A percentile compares a stretch with the other conserved stretches of the same genome.
Evolutionary conservation across 148 eudicot species (phyloP).

Genomic region (Camellia granthamiana): DNA sequence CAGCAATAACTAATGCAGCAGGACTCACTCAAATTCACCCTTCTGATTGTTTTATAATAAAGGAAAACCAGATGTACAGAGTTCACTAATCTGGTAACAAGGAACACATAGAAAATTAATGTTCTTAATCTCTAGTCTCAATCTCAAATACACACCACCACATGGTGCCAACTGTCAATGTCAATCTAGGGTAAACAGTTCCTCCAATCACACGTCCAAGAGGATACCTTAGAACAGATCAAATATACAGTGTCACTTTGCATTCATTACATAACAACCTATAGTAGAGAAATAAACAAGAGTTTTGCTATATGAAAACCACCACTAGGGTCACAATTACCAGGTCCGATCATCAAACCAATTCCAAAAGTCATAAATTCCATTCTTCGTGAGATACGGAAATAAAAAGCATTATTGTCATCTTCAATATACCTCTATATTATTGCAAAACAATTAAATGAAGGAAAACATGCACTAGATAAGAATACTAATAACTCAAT

Average conservation of each 20-base stretch:
- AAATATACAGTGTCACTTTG: constrained; percentile 16
- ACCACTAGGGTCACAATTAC: constrained; percentile 39
- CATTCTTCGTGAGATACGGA: constrained; percentile 87
- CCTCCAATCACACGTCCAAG: constrained; percentile 99
- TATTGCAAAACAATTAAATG: constrained; percentile 20
- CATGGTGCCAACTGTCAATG: constrained; percentile 90
- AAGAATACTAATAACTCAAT: not conserved
- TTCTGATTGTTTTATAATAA: not conserved
- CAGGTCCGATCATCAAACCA: constrained; percentile 99
- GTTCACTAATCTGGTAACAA: not conserved
- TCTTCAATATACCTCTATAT: not conserved
- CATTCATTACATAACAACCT: not conserved
- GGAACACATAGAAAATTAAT: not conserved
- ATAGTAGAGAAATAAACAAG: constrained; percentile 7
- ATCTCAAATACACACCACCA: constrained; percentile 70
- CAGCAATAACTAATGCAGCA: constrained; percentile 11
- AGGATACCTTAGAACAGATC: constrained; percentile 65
- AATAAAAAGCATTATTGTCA: constrained; percentile 24
- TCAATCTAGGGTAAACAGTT: constrained; percentile 96
- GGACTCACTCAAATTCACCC: not conserved
- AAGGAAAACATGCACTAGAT: not conserved
- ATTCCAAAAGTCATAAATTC: constrained; percentile 98
- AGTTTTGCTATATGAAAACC: not conserved
- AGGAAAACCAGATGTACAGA: not conserved
- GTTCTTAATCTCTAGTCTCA: not conserved